Conservation (phyloP, 2,329 filamentous ascomycete genomes). For the Neurospora crassa region DNA sequence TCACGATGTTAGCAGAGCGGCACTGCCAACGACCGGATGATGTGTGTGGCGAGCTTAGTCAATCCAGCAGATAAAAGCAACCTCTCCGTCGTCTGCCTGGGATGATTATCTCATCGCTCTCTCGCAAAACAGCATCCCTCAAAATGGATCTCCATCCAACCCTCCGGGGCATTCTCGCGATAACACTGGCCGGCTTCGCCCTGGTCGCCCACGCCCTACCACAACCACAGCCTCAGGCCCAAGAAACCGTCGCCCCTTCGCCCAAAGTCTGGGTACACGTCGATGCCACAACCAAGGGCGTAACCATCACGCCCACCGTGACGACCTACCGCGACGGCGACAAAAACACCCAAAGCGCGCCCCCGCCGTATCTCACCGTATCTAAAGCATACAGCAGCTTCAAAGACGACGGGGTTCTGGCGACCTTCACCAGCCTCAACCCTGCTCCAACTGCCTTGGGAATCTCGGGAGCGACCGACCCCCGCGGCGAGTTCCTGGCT, state of each 20-base stretch:
- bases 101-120: neutral
- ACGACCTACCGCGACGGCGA: slow-evolving; percentile 18
- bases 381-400: neutral
- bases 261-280: slow-evolving; percentile 24
- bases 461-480: slow-evolving; percentile 4
- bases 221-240: slow-evolving; percentile 12
- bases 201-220: slow-evolving; percentile 14
- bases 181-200: slow-evolving; percentile 15
- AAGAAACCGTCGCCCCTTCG: slow-evolving; percentile 4
- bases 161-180: neutral
- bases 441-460: slow-evolving; percentile 23
- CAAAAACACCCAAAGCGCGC: slow-evolving; percentile 19
- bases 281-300: slow-evolving; percentile 18
- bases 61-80: neutral
- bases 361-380: slow-evolving; percentile 14
- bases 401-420: slow-evolving; percentile 8
- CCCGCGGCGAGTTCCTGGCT: slow-evolving; percentile 21
- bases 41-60: neutral
- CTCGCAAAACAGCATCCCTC: neutral
- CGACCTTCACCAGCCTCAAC: slow-evolving; percentile 23
- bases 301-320: slow-evolving; percentile 22
- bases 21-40: neutral
- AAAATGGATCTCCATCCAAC: neutral
- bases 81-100: neutral
- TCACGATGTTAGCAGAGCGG: neutral